These are phyloP conservation scores for Aspergillus asperescens DNA, from an alignment of 495 filamentous ascomycete species.

Conservation along the genomic window DNA sequence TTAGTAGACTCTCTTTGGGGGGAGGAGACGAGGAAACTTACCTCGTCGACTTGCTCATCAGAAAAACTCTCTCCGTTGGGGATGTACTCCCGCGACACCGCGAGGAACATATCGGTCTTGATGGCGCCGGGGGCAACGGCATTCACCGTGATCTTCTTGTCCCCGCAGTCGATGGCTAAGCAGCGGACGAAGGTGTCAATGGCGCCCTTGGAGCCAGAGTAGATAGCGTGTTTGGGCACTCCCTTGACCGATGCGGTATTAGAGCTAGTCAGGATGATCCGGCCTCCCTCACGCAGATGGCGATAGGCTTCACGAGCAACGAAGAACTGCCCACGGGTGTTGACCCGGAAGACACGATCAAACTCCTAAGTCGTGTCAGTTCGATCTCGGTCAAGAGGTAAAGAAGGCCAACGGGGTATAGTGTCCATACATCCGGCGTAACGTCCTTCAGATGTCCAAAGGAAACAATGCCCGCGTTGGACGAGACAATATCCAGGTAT, in stretches of 20 bases:
- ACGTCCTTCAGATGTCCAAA: slow-evolving; percentile 56
- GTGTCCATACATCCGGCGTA: slow-evolving; percentile 46
- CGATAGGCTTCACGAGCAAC: slow-evolving; percentile 73
- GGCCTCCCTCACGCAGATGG: slow-evolving; percentile 59
- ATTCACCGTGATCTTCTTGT: slow-evolving; percentile 70
- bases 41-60: neutral
- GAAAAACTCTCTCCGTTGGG: slow-evolving; percentile 25
- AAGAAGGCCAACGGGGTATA: neutral
- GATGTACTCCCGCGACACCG: slow-evolving; percentile 61
- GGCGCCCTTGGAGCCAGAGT: slow-evolving; percentile 71
- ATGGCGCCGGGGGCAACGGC: slow-evolving; percentile 71
- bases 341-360: slow-evolving; percentile 71
- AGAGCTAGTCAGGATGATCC: slow-evolving; percentile 55
- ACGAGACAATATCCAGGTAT: slow-evolving; percentile 64
- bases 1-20: too few relatives aligned
- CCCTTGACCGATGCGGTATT: slow-evolving; percentile 48
- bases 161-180: slow-evolving; percentile 69
- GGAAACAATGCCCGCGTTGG: slow-evolving; percentile 52
- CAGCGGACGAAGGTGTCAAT: slow-evolving; percentile 73
- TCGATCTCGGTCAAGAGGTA: too few relatives aligned
- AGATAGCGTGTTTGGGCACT: slow-evolving; percentile 67
- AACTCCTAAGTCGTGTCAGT: too few relatives aligned
- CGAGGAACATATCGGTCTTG: slow-evolving; percentile 73
- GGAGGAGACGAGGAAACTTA: neutral
- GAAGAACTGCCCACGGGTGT: slow-evolving; percentile 77